Evolutionary conservation across 1,139 yeast species (phyloP).

Genomic region (Martiniozyma asiatica): DNA sequence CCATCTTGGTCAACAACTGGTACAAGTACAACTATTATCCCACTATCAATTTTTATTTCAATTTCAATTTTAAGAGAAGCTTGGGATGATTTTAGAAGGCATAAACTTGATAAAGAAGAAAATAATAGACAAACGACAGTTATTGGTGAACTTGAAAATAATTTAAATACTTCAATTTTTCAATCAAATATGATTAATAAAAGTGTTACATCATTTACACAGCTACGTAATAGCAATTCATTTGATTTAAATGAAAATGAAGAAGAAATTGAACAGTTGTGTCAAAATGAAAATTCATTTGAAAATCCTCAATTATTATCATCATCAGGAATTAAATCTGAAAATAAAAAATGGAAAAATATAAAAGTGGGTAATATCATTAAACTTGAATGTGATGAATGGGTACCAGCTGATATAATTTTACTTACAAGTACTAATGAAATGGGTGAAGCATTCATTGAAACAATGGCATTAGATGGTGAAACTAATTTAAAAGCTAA

Average conservation of each 20-base stretch:
- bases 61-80: conserved; percentile 91
- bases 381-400: conserved; percentile 62
- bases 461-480: conserved; percentile 96
- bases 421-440: conserved; percentile 55
- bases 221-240: conserved; percentile 17
- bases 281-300: conserved; percentile 15
- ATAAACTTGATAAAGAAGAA: conserved; percentile 74
- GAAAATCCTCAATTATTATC: conserved; percentile 11
- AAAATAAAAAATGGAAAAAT: conserved; percentile 52
- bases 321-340: conserved; percentile 11
- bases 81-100: conserved; percentile 83
- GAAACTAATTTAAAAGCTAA: conserved; percentile 82
- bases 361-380: conserved; percentile 78
- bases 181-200: conserved; percentile 16
- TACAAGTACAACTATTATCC: conserved; percentile 87
- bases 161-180: conserved; percentile 5
- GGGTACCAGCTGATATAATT: conserved; percentile 87
- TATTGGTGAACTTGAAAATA: conserved; percentile 15
- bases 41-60: conserved; percentile 75
- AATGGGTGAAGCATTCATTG: conserved; percentile 69
- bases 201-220: conserved; percentile 21
- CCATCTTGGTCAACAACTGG: conserved; percentile 99
- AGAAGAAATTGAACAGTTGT: conserved; percentile 8
- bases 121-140: conserved; percentile 50
- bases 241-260: conserved; percentile 12